Evolutionary conservation across 129 eudicot genomes (phyloP).

Genomic region (Pittosporum tobira): DNA sequence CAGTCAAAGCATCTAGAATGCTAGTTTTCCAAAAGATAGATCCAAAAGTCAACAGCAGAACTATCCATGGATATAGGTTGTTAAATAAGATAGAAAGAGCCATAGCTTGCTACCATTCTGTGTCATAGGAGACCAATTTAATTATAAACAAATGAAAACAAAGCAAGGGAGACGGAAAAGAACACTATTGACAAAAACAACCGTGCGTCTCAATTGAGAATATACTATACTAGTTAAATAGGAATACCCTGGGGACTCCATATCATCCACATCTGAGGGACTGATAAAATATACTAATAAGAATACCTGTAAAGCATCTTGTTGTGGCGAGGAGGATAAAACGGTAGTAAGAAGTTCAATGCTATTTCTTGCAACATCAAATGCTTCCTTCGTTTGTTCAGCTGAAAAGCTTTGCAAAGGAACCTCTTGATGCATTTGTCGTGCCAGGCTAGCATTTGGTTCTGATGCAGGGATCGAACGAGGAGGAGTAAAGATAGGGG

Average conservation of each 20-base stretch:
- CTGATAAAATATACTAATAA: neutral
- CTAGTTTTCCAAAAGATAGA: neutral
- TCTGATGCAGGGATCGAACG: conserved; percentile 66
- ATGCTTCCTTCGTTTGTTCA: conserved; percentile 89
- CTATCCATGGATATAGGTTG: neutral
- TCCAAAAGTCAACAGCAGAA: neutral
- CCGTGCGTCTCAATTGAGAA: neutral
- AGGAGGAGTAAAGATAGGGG: conserved; percentile 89
- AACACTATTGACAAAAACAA: neutral
- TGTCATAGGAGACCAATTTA: neutral
- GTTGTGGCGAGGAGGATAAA: conserved; percentile 84
- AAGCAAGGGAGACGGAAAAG: neutral
- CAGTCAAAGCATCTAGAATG: neutral
- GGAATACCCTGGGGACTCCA: neutral
- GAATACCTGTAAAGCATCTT: conserved; percentile 90
- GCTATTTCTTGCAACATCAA: conserved; percentile 90
- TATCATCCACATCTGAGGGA: neutral
- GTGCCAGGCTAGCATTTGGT: conserved; percentile 45
- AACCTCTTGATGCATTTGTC: conserved; percentile 43
- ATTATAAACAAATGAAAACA: no score
- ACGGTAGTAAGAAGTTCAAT: conserved; percentile 87
- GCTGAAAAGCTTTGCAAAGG: conserved; percentile 59
- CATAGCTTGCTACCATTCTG: no score
- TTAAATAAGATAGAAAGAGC: neutral
- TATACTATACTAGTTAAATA: neutral